Evolutionary conservation across 768 basidiomycete genomes (phyloP).

Genomic region (Boletus reticuloceps): DNA sequence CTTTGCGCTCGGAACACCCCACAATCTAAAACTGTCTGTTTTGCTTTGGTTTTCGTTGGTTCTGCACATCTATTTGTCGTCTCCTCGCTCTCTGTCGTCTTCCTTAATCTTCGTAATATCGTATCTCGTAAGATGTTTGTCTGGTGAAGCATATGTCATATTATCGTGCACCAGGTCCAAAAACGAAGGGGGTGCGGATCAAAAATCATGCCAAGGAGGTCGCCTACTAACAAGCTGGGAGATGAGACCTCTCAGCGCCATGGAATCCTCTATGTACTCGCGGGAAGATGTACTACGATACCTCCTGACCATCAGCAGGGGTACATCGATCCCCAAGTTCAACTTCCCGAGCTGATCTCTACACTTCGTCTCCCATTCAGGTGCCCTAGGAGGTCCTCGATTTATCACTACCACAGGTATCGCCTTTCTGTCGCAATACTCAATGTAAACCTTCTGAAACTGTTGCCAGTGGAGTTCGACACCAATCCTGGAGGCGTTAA

Average conservation of each 20-base stretch:
- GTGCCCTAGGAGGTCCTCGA: neutral
- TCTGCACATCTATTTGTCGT: neutral
- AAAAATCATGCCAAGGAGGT: too few species aligned
- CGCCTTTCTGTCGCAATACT: constrained; percentile 19
- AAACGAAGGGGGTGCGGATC: too few species aligned
- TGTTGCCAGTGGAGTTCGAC: constrained; percentile 14
- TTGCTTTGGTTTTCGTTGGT: neutral
- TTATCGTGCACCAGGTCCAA: neutral
- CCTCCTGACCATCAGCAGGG: constrained; percentile 10
- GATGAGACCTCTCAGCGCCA: constrained; percentile 13
- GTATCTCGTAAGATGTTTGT: neutral
- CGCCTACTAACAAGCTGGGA: neutral
- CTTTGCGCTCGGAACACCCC: too few species aligned
- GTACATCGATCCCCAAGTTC: constrained; percentile 5
- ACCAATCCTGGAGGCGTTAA: constrained; percentile 19
- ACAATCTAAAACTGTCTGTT: neutral
- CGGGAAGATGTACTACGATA: neutral
- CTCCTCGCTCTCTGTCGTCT: neutral
- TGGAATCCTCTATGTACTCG: constrained; percentile 17
- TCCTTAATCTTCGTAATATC: neutral
- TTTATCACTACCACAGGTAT: constrained; percentile 22
- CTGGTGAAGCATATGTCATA: neutral
- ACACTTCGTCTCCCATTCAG: constrained; percentile 13
- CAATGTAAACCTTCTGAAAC: constrained; percentile 22
- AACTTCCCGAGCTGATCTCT: constrained; percentile 9